These are phyloP conservation scores for Aspergillus pseudoglaucus DNA, from an alignment of 2,329 filamentous ascomycete species.

Conservation along the genomic window DNA sequence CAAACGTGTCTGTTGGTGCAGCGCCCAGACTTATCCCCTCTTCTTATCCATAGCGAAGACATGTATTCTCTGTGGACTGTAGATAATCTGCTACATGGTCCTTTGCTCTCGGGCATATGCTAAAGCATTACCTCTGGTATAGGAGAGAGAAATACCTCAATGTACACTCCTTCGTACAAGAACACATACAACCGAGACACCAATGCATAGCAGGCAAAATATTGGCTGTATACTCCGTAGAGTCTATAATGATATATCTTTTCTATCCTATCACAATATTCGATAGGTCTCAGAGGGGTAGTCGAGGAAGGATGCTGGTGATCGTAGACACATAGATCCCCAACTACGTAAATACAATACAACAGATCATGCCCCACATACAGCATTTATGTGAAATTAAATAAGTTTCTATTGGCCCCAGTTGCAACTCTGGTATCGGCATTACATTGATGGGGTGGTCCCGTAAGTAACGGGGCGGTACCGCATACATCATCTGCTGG, in stretches of 20 bases:
- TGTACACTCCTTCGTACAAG: too few species aligned
- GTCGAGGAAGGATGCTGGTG: neutral
- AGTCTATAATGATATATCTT: neutral
- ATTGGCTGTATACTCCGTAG: too few species aligned
- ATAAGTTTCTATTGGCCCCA: neutral
- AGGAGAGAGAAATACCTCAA: too few species aligned
- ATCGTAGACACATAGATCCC: neutral
- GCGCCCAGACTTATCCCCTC: neutral
- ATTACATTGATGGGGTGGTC: neutral
- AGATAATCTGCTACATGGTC: neutral
- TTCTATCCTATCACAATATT: too few species aligned
- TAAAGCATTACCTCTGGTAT: too few species aligned
- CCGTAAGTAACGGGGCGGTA: neutral
- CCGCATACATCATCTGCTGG: neutral
- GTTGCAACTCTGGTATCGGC: neutral
- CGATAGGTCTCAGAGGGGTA: neutral
- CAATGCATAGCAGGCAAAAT: too few species aligned
- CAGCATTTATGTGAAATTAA: neutral
- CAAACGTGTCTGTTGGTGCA: slow-evolving; percentile 4
- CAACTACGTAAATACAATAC: neutral
- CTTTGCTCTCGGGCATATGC: too few species aligned
- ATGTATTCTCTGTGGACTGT: too few species aligned
- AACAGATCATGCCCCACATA: neutral
- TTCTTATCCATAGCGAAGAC: neutral
- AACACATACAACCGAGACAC: too few species aligned